phyloP scores from a whole-genome alignment of 2,329 filamentous ascomycete species.

The Neopestalotiopsis rosae region DNA sequence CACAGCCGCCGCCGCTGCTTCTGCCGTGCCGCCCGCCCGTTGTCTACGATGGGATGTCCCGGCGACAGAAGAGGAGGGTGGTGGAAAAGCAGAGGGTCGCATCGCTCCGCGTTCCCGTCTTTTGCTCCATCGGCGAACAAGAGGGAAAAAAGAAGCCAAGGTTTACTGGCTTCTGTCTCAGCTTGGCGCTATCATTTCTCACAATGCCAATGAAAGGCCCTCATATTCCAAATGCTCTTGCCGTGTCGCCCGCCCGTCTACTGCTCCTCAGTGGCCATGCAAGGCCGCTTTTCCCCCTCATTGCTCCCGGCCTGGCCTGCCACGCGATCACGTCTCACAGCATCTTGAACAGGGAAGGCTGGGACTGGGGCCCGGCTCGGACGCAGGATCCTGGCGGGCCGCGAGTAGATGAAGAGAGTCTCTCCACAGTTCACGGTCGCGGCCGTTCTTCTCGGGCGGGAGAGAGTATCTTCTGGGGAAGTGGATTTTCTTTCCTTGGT shows the following conservation, averaged over 20 bases:
- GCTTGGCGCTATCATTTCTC: neutral
- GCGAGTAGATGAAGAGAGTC: neutral
- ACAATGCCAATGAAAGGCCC: too few relatives aligned
- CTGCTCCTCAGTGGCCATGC: too few relatives aligned
- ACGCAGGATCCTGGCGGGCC: neutral
- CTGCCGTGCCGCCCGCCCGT: neutral
- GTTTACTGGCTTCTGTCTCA: neutral
- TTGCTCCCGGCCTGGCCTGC: neutral
- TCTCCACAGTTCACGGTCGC: neutral
- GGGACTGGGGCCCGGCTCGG: neutral
- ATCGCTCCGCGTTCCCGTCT: neutral
- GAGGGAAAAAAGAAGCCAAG: neutral
- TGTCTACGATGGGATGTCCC: neutral
- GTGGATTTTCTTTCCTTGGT: neutral
- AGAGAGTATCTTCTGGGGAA: neutral
- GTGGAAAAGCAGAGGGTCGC: neutral
- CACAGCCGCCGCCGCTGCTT: neutral
- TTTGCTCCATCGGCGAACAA: neutral
- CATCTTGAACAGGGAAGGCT: neutral
- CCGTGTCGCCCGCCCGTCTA: too few relatives aligned
- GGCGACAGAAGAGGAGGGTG: neutral
- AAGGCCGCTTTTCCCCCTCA: too few relatives aligned
- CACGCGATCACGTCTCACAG: constrained; percentile 9
- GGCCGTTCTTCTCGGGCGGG: neutral
- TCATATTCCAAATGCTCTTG: too few relatives aligned